Evolutionary conservation across 2,329 filamentous ascomycete genomes (phyloP).

Genomic region (Verruconis gallopava): DNA sequence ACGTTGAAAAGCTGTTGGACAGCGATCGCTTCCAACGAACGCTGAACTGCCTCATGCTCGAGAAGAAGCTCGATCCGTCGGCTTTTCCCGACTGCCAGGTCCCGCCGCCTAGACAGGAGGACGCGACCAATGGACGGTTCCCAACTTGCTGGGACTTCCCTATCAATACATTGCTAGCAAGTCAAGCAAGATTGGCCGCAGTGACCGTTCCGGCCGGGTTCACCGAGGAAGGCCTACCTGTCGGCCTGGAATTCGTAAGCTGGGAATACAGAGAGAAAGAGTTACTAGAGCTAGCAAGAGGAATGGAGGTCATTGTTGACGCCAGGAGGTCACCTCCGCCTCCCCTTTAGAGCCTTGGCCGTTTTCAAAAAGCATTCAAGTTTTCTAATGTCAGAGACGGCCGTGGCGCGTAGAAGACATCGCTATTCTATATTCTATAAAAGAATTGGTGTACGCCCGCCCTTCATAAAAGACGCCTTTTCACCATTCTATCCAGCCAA

Average conservation of each 20-base stretch:
- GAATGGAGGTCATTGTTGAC: background rate
- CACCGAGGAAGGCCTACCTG: conserved; percentile 17
- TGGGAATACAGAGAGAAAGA: conserved; percentile 3
- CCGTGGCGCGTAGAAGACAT: no score
- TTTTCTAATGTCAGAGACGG: no score
- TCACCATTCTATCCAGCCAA: no score
- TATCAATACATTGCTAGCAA: conserved; percentile 25
- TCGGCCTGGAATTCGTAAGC: conserved; percentile 19
- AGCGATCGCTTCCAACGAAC: conserved; percentile 19
- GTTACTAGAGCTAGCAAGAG: conserved; percentile 5
- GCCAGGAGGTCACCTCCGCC: conserved; percentile 3
- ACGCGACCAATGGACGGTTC: conserved; percentile 19
- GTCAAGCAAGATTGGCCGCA: conserved; percentile 21
- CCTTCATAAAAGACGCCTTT: no score
- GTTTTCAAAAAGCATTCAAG: no score
- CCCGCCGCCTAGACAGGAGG: conserved; percentile 21
- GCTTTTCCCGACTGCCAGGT: conserved; percentile 18
- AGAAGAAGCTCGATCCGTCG: conserved; percentile 22
- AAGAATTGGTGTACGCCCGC: no score
- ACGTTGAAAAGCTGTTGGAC: conserved; percentile 16
- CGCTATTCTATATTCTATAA: no score
- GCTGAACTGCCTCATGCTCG: conserved; percentile 19
- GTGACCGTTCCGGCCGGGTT: conserved; percentile 22
- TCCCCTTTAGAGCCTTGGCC: no score
- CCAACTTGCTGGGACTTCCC: conserved; percentile 19